A percentile compares a stretch with the other conserved stretches of the same genome.
Conservation (phyloP, 208 protist genomes). For the Crithidia sp. region DNA sequence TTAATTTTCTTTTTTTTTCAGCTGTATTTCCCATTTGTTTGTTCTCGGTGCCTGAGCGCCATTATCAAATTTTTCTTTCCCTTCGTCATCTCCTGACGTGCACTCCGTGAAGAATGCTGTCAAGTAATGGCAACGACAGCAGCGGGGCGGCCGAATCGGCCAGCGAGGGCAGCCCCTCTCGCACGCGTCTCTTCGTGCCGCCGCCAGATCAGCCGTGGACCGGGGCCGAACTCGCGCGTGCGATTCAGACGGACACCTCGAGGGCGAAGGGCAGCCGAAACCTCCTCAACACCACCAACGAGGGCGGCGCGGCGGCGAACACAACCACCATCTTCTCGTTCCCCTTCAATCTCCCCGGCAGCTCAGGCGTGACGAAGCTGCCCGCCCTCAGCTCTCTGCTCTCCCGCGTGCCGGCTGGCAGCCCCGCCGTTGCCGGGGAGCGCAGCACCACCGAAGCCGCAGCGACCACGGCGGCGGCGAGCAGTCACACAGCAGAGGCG, state of each 20-base stretch:
- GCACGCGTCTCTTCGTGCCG: constrained; percentile 18
- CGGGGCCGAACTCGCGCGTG: neutral
- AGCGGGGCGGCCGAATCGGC: neutral
- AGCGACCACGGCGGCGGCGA: neutral
- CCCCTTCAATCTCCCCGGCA: constrained; percentile 15
- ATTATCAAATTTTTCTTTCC: constrained; percentile 5
- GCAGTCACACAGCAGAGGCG: too few species aligned
- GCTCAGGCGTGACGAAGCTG: neutral
- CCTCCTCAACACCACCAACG: neutral
- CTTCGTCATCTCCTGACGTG: neutral
- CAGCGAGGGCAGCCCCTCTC: constrained; percentile 3
- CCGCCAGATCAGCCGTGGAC: constrained; percentile 28
- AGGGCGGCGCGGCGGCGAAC: neutral
- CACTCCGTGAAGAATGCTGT: neutral
- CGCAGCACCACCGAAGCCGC: neutral
- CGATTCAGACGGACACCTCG: neutral
- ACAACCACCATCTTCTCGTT: constrained; percentile 10
- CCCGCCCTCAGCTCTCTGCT: constrained; percentile 18
- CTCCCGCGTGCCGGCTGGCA: neutral
- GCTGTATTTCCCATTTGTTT: neutral
- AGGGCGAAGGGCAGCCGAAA: neutral
- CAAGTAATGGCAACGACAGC: constrained; percentile 11
- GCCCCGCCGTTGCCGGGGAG: neutral
- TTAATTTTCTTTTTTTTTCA: neutral
- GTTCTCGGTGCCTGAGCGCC: neutral